Evolutionary conservation across 495 filamentous ascomycete species (phyloP), one percentile per base, ranked within the genome.

Genomic region (Opeltia flavorubescens): DNA sequence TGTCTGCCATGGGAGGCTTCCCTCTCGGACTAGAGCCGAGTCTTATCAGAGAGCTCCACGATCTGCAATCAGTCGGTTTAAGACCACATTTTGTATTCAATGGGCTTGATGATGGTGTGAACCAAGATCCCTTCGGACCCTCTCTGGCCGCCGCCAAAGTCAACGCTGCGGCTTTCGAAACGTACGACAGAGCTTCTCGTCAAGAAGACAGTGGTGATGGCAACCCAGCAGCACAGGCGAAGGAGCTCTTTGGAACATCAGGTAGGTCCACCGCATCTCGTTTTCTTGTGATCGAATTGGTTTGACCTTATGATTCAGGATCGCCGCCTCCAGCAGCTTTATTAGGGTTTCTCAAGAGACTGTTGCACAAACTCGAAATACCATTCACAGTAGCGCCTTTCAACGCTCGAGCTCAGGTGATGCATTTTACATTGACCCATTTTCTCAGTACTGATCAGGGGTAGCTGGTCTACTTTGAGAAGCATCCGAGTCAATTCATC

Each of bases 341-440:
- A 33, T 89, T 80, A 54, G 76, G 74, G 26, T 76, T 83, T 47
- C 65, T 99, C 15, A 86, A 89, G 61, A 66, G 72, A 31, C 77
- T 87, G 27, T 70, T 96, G 27, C 64, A 70, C 47, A 70, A 83
- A 46, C 71, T 79, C 47, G 71, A 71, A 4, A 67, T 95, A 34
- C 72, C 84, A 30, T 94, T 88, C 59, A 74, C 85, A 43, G 84
- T 95, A 43, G 83, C 93, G 12, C 93, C 91, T 3, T 95, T 89
- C 63, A 84, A 80, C 56, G 86, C 89, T 36, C 80, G 83, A 50
- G 84, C 87, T 42, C 89, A 96, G 76, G 87, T 94, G 65, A 51
- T 41, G 18, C 38, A 26, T 20, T 21, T 26, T 5, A 20, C 23
- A 9, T 12, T 41, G 39, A 20, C 31, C 18, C 12, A 18, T 24